A percentile compares a stretch with the other conserved stretches of the same genome.
Evolutionary conservation across 2,329 filamentous ascomycete species (phyloP).

Genomic region (Stachybotrys elegans): DNA sequence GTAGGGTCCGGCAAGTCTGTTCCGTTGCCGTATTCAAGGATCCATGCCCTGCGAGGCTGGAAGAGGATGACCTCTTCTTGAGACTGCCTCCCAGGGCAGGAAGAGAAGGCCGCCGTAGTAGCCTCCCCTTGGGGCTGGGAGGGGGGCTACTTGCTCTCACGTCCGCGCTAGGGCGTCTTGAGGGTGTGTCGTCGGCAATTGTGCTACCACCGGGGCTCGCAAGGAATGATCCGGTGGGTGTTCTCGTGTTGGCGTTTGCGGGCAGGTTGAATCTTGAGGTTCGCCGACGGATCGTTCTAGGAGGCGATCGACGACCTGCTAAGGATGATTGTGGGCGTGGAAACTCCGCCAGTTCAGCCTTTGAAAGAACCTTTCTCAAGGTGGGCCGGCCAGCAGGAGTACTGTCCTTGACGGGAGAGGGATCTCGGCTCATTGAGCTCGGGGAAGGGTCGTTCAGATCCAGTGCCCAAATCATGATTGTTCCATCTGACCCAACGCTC

Average conservation of each 20-base stretch:
- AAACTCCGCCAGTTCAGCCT: conserved; percentile 80
- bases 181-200: conserved; percentile 41
- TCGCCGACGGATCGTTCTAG: conserved; percentile 48
- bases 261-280: conserved; percentile 47
- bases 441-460: conserved; percentile 42
- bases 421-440: conserved; percentile 41
- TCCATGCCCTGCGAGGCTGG: conserved; percentile 46
- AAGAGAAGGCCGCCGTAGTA: conserved; percentile 48
- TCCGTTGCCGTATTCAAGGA: conserved; percentile 59
- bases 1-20: conserved; percentile 56
- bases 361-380: conserved; percentile 79
- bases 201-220: conserved; percentile 33
- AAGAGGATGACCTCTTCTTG: conserved; percentile 40
- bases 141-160: conserved; percentile 43
- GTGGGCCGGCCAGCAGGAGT: conserved; percentile 60
- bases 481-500: conserved; percentile 74
- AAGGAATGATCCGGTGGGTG: conserved; percentile 33
- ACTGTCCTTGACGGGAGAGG: conserved; percentile 47
- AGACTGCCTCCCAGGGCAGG: conserved; percentile 42
- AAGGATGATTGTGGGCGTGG: conserved; percentile 42
- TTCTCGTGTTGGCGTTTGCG: conserved; percentile 24
- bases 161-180: conserved; percentile 40
- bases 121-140: conserved; percentile 41
- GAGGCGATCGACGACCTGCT: conserved; percentile 49
- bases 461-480: conserved; percentile 73